phyloP scores from a whole-genome alignment of 228 moss, liverwort and hornwort genomes.

The Sphagnum fallax region DNA sequence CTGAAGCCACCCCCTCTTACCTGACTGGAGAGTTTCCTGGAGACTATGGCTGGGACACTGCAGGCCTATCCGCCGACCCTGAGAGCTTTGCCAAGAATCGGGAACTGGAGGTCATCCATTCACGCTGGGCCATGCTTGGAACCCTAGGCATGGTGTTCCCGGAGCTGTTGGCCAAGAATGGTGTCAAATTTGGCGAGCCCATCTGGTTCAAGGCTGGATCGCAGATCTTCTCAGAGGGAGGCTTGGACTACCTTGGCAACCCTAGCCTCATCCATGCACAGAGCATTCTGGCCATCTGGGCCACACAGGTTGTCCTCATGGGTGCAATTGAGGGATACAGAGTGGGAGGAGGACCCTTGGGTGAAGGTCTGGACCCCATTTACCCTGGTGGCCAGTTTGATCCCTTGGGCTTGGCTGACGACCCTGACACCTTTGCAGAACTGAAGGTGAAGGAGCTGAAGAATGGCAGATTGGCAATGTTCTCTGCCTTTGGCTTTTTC shows the following conservation, averaged over 20 bases:
- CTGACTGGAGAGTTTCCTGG: constrained; percentile 39
- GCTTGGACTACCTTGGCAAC: constrained; percentile 10
- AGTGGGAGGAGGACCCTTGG: constrained; percentile 8
- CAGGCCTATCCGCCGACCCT: constrained; percentile 9
- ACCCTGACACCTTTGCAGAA: constrained; percentile 9
- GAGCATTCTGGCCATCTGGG: constrained; percentile 10
- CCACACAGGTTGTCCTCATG: constrained; percentile 5
- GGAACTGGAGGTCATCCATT: constrained; percentile 8
- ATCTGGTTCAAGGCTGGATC: constrained; percentile 13
- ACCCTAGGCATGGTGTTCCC: constrained; percentile 3
- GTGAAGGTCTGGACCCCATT: constrained; percentile 5
- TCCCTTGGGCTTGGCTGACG: constrained; percentile 11
- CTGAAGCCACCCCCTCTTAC: constrained; percentile 28
- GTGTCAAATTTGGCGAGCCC: constrained; percentile 11
- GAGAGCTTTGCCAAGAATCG: constrained; percentile 10
- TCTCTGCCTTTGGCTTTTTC: constrained; percentile 10
- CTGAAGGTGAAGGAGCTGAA: constrained; percentile 13
- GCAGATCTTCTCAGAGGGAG: constrained; percentile 10
- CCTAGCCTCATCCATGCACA: constrained; percentile 9
- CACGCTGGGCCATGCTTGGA: constrained; percentile 14
- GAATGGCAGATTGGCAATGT: constrained; percentile 9
- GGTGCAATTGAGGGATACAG: constrained; percentile 9
- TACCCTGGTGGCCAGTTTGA: constrained; percentile 10
- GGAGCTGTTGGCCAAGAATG: constrained; percentile 8
- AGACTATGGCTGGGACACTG: constrained; percentile 13